A percentile compares a stretch with the other conserved stretches of the same genome.
Conservation (phyloP, 257 asterid genomes). For the Fraxinus anomala region DNA sequence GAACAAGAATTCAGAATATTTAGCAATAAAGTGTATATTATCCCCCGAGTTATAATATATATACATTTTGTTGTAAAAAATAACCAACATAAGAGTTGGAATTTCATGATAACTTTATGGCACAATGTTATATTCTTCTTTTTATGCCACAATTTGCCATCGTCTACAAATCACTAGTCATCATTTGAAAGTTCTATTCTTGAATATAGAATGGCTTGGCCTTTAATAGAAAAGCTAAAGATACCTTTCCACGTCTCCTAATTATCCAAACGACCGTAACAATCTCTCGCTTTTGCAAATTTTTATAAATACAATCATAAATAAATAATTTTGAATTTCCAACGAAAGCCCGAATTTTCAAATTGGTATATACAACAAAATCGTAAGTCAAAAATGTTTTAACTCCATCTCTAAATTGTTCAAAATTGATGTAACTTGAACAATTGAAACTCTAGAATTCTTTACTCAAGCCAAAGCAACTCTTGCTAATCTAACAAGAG, state of each 20-base stretch:
- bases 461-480: constrained; percentile 87
- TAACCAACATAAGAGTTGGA: background rate
- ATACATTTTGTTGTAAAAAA: background rate
- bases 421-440: constrained; percentile 61
- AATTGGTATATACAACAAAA: background rate
- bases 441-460: constrained; percentile 61
- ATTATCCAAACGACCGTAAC: background rate
- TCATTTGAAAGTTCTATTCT: too few relatives aligned
- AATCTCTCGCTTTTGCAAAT: background rate
- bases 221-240: background rate
- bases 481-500: constrained; percentile 61
- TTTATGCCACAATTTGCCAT: too few relatives aligned
- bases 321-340: background rate
- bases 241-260: too few relatives aligned
- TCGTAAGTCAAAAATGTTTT: constrained; percentile 9
- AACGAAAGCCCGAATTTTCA: background rate
- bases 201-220: background rate
- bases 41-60: background rate
- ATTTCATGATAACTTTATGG: background rate
- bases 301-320: background rate
- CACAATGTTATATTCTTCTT: background rate
- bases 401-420: constrained; percentile 46
- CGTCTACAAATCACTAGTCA: too few relatives aligned
- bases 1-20: background rate
- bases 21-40: background rate